phyloP scores from a whole-genome alignment of 78 protist genomes.

The Dictyostelium citrinum region DNA sequence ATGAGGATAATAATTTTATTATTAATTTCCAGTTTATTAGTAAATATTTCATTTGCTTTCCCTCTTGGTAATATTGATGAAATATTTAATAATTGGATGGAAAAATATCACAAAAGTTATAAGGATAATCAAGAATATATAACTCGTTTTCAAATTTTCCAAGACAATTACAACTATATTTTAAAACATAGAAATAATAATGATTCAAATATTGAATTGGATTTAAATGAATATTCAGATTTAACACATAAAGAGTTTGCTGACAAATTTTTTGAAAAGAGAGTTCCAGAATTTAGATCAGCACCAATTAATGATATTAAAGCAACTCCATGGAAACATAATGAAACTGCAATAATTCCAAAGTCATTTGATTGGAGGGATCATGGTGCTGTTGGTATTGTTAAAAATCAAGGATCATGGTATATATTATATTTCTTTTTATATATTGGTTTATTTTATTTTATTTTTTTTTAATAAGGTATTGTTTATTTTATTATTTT shows the following conservation, averaged over 20 bases:
- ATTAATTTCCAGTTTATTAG: not conserved
- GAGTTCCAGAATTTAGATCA: not conserved
- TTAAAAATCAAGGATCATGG: slow-evolving; percentile 30
- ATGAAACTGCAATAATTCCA: not conserved
- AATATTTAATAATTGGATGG: not conserved
- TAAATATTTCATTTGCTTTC: not conserved
- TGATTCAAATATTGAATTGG: not conserved
- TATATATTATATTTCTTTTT: not conserved
- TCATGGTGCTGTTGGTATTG: slow-evolving; percentile 74
- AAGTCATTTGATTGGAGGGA: slow-evolving; percentile 76
- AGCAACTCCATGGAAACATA: not conserved
- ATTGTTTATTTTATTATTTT: not conserved
- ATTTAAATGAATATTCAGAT: not conserved
- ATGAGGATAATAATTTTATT: not conserved
- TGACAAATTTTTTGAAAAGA: not conserved
- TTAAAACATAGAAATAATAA: not conserved
- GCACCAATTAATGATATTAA: not conserved
- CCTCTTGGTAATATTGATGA: not conserved
- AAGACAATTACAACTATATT: not conserved
- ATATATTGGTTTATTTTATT: not conserved
- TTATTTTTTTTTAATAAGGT: not conserved
- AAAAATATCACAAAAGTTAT: not conserved
- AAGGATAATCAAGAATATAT: not conserved
- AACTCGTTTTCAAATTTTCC: not conserved
- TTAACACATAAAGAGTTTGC: not conserved